Evolutionary conservation across 1,284 basidiomycete species (phyloP).

Genomic region (Schizophyllum amplum): DNA sequence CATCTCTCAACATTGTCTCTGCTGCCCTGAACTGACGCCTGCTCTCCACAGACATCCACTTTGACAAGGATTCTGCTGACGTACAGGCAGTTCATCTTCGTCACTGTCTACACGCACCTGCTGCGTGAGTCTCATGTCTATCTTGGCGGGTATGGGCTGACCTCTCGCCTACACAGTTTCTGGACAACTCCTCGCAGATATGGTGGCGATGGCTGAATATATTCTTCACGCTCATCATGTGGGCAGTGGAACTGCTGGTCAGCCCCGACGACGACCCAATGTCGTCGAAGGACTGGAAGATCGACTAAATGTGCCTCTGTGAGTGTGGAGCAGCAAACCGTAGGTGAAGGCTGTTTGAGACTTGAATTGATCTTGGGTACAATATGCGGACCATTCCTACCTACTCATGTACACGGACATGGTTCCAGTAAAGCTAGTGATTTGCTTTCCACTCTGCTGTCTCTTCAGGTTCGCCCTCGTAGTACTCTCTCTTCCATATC

Average conservation of each 20-base stretch:
- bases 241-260: constrained; percentile 74
- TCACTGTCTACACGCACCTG: constrained; percentile 80
- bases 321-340: too few species aligned
- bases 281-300: constrained; percentile 75
- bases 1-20: constrained; percentile 4
- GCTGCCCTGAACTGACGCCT: constrained; percentile 7
- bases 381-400: constrained; percentile 1
- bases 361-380: neutral
- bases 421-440: constrained; percentile 15
- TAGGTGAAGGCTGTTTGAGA: neutral
- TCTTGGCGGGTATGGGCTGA: neutral
- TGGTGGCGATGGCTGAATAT: constrained; percentile 89
- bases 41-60: constrained; percentile 55
- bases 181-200: constrained; percentile 78
- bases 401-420: neutral
- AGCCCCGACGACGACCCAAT: constrained; percentile 70
- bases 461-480: constrained; percentile 54
- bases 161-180: constrained; percentile 39
- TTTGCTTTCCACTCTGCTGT: constrained; percentile 74
- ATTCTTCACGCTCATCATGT: constrained; percentile 73
- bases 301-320: constrained; percentile 50
- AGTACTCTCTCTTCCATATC: constrained; percentile 88
- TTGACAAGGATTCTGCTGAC: constrained; percentile 68
- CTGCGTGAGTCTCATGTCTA: constrained; percentile 43
- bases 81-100: constrained; percentile 73